Conservation (phyloP, 345 rosid species). For the Eucalyptus globulus region DNA sequence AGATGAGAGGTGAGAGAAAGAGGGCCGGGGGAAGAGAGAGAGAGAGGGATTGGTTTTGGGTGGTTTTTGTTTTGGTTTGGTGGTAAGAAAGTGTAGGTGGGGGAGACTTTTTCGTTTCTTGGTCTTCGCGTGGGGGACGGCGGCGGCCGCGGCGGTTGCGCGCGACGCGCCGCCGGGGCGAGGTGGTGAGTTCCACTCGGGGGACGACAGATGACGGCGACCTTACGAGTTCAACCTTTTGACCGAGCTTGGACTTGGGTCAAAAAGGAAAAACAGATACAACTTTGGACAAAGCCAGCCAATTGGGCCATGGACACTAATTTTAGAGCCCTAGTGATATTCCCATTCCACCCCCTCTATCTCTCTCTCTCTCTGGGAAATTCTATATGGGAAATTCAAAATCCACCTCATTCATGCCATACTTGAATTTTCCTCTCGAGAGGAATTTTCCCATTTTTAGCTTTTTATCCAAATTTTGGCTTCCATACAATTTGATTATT, state of each 20-base stretch:
- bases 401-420: neutral
- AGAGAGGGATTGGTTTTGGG: neutral
- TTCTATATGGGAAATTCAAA: neutral
- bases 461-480: neutral
- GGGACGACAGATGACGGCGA: neutral
- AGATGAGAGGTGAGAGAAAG: neutral
- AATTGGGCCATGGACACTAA: neutral
- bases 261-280: neutral
- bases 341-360: too few relatives aligned
- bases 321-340: neutral
- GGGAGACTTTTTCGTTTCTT: neutral
- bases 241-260: neutral
- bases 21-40: too few relatives aligned
- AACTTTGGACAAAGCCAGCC: neutral
- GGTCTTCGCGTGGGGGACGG: neutral
- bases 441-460: neutral
- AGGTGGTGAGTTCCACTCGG: neutral
- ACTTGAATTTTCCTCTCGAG: neutral
- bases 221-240: neutral
- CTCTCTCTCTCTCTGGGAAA: neutral
- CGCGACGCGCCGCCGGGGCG: neutral
- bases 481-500: neutral
- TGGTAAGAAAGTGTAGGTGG: conserved; percentile 58
- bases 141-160: neutral
- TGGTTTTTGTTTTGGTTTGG: conserved; percentile 35